phyloP scores from a whole-genome alignment of 495 filamentous ascomycete genomes.

The Aspergillus heteromorphus region DNA sequence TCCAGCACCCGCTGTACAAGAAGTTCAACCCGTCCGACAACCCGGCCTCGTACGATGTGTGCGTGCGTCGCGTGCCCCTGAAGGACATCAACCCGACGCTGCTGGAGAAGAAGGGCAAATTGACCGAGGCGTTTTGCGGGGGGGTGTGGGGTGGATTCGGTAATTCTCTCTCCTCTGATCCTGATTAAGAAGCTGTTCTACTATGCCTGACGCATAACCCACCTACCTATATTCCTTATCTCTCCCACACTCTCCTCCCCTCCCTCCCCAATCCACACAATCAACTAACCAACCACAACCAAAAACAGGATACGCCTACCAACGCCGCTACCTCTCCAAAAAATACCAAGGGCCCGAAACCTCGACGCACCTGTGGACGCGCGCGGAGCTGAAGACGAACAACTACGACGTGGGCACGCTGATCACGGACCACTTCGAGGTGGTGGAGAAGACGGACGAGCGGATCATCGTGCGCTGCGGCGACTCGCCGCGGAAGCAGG shows the following conservation, averaged over 20 bases:
- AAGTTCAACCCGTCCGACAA: slow-evolving; percentile 59
- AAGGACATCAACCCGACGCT: slow-evolving; percentile 59
- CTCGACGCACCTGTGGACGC: slow-evolving; percentile 57
- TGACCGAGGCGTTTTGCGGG: slow-evolving; percentile 58
- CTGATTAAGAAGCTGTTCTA: too few relatives aligned
- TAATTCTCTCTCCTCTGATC: too few relatives aligned
- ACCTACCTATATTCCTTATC: slow-evolving; percentile 15
- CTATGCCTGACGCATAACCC: too few relatives aligned
- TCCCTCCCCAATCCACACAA: not conserved
- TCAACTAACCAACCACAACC: not conserved
- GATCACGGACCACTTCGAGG: slow-evolving; percentile 74
- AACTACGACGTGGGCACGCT: slow-evolving; percentile 58
- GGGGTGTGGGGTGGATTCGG: slow-evolving; percentile 64
- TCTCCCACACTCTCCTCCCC: not conserved
- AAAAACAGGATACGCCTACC: slow-evolving; percentile 55
- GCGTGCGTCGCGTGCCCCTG: slow-evolving; percentile 56
- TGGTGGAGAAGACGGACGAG: slow-evolving; percentile 58
- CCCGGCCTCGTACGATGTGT: slow-evolving; percentile 57
- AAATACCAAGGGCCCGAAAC: slow-evolving; percentile 61
- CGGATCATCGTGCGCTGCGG: slow-evolving; percentile 62
- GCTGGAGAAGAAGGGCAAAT: slow-evolving; percentile 53
- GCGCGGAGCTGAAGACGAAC: slow-evolving; percentile 44
- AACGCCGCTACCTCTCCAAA: slow-evolving; percentile 54
- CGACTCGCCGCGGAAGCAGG: slow-evolving; percentile 54
- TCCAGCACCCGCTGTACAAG: slow-evolving; percentile 48